phyloP scores from a whole-genome alignment of 176 grass and related monocot species.

The Areca catechu region DNA sequence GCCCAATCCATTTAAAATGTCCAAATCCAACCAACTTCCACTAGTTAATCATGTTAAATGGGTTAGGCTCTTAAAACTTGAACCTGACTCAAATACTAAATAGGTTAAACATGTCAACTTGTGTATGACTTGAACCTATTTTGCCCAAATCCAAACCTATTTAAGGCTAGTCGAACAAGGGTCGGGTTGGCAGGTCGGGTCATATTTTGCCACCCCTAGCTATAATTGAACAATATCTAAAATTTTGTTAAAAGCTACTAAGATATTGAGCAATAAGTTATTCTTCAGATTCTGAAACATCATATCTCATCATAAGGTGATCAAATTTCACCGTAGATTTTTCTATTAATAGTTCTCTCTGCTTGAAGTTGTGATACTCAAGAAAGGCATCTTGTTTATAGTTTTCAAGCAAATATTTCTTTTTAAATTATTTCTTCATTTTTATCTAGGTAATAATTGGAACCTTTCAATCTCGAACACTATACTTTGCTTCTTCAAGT shows the following conservation, averaged over 20 bases:
- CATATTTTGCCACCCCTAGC: too few relatives aligned
- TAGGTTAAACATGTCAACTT: too few relatives aligned
- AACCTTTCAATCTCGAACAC: neutral
- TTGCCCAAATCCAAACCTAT: too few relatives aligned
- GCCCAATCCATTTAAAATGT: too few relatives aligned
- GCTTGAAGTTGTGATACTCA: neutral
- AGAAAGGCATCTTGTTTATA: neutral
- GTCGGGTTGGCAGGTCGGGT: too few relatives aligned
- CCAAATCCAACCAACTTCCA: too few relatives aligned
- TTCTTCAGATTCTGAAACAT: neutral
- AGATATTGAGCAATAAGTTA: constrained; percentile 1
- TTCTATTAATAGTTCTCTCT: neutral
- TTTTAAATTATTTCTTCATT: constrained; percentile 2
- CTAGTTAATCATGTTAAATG: too few relatives aligned
- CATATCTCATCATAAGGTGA: neutral
- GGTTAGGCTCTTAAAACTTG: too few relatives aligned
- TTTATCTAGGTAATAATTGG: neutral
- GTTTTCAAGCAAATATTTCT: neutral
- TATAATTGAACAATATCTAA: neutral
- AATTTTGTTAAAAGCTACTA: neutral
- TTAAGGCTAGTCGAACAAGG: too few relatives aligned
- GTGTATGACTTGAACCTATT: too few relatives aligned
- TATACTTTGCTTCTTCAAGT: neutral
- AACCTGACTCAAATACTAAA: too few relatives aligned
- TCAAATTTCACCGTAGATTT: neutral